Percentiles rank a stretch among this genome's conserved stretches.
Conservation (phyloP, 225 moss, liverwort and hornwort species). For the Lunularia cruciata region DNA sequence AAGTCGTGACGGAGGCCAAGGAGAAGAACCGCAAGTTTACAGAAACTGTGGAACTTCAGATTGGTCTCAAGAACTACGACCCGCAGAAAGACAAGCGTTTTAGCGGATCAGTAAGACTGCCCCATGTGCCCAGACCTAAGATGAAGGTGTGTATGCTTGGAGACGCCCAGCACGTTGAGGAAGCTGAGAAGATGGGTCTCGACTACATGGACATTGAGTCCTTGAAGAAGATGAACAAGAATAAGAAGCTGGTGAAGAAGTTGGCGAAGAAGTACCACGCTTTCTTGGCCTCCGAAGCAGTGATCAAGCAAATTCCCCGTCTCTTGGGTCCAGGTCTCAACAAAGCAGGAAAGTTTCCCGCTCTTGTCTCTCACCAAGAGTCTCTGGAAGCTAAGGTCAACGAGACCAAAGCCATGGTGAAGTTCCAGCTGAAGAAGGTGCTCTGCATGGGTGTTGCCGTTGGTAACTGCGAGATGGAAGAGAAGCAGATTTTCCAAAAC, state of each 20-base stretch:
- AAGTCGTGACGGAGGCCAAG: constrained; percentile 50
- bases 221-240: constrained; percentile 93
- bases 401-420: constrained; percentile 91
- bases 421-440: constrained; percentile 96
- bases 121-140: constrained; percentile 77
- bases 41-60: constrained; percentile 81
- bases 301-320: constrained; percentile 86
- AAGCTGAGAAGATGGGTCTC: constrained; percentile 74
- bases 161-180: constrained; percentile 82
- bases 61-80: constrained; percentile 88
- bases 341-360: constrained; percentile 87
- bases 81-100: constrained; percentile 94
- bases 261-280: constrained; percentile 88
- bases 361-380: constrained; percentile 80
- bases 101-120: constrained; percentile 79
- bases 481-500: constrained; percentile 92
- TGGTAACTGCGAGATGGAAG: constrained; percentile 82
- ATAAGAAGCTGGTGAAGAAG: constrained; percentile 91
- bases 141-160: constrained; percentile 89
- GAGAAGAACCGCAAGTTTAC: constrained; percentile 80
- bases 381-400: constrained; percentile 72
- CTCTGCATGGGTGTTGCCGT: constrained; percentile 88
- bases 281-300: constrained; percentile 76
- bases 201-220: constrained; percentile 86
- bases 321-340: constrained; percentile 80